Evolutionary conservation across 1,139 yeast species (phyloP).

Genomic region (Hansenula sp.): DNA sequence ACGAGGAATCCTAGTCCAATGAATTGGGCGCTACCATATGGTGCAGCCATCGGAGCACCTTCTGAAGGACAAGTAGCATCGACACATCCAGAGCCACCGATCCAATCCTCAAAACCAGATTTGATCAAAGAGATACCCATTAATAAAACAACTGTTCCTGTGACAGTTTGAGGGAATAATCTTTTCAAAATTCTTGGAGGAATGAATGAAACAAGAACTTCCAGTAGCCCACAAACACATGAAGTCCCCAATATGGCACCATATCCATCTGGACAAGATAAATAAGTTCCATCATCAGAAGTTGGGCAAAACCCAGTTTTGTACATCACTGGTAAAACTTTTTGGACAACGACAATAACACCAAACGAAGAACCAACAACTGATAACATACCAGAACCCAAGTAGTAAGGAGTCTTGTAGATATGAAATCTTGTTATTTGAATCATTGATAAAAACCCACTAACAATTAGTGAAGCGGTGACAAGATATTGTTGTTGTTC

Average conservation of each 20-base stretch:
- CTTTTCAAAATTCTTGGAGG: constrained; percentile 70
- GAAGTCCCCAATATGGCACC: constrained; percentile 84
- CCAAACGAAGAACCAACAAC: constrained; percentile 92
- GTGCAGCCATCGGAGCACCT: constrained; percentile 49
- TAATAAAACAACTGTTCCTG: constrained; percentile 86
- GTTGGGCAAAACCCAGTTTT: constrained; percentile 62
- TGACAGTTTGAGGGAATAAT: constrained; percentile 83
- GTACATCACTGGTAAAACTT: constrained; percentile 81
- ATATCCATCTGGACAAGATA: constrained; percentile 86
- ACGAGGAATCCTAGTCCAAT: constrained; percentile 86
- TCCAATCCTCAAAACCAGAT: constrained; percentile 79
- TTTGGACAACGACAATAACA: constrained; percentile 73
- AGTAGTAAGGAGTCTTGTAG: constrained; percentile 63
- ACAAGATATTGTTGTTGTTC: constrained; percentile 65
- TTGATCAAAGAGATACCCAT: constrained; percentile 69
- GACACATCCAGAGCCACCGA: constrained; percentile 80
- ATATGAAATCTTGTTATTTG: constrained; percentile 83
- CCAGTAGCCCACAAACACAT: constrained; percentile 70
- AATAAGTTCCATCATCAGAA: constrained; percentile 54
- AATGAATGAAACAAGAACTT: constrained; percentile 65
- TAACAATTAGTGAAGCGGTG: constrained; percentile 68
- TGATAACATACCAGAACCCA: constrained; percentile 85
- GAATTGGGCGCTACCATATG: constrained; percentile 84
- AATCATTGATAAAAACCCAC: constrained; percentile 68
- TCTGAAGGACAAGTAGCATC: constrained; percentile 41